phyloP scores from a whole-genome alignment of 2,329 filamentous ascomycete species.

The Trichoderma cornu-damae region DNA sequence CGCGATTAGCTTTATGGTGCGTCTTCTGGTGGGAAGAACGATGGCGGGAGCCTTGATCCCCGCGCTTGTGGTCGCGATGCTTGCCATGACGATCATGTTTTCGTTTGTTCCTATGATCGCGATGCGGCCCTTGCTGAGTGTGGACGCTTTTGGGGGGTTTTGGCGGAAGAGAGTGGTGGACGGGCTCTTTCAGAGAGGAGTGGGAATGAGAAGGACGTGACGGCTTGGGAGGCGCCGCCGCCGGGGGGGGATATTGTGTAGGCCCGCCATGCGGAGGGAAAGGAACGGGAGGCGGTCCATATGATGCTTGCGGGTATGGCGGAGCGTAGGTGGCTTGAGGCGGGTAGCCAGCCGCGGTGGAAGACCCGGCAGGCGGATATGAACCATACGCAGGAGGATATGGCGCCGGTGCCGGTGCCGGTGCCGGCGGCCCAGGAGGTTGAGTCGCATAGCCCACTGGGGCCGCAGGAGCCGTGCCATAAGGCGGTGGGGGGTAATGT shows the following conservation, averaged over 20 bases:
- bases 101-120: conserved; percentile 30
- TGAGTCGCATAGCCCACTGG: conserved; percentile 20
- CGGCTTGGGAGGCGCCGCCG: conserved; percentile 6
- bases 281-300: conserved; percentile 23
- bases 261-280: conserved; percentile 24
- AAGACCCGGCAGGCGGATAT: conserved; percentile 23
- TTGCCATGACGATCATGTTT: conserved; percentile 32
- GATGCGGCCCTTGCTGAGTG: conserved; percentile 27
- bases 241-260: not conserved
- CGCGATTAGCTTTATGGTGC: conserved; percentile 13
- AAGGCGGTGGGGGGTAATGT: conserved; percentile 24
- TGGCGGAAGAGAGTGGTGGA: conserved; percentile 29
- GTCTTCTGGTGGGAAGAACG: conserved; percentile 26
- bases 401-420: conserved; percentile 7
- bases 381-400: conserved; percentile 18
- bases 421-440: conserved; percentile 17
- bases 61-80: conserved; percentile 29
- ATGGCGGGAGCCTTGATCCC: conserved; percentile 24
- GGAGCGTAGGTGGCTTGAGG: conserved; percentile 17
- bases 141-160: conserved; percentile 30
- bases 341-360: conserved; percentile 10
- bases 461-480: conserved; percentile 20
- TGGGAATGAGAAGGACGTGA: conserved; percentile 21
- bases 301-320: conserved; percentile 22
- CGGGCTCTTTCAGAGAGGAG: conserved; percentile 20